Conservation (phyloP, 345 rosid species). For the Lepidium sativum region DNA sequence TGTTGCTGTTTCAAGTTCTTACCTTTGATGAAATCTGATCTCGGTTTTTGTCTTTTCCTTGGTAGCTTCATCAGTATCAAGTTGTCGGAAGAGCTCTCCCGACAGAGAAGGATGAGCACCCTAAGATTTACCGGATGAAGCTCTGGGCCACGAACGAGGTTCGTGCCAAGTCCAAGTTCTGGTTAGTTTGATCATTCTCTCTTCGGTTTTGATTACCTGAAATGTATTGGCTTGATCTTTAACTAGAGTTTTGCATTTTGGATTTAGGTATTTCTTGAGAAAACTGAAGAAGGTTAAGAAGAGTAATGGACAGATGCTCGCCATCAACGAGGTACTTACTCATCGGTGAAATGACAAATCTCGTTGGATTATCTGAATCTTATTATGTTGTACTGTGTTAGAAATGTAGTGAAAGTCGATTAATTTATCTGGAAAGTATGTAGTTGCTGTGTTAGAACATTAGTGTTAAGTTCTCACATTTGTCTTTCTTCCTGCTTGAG, state of each 20-base stretch:
- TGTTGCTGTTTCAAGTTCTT: background rate
- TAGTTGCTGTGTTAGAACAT: background rate
- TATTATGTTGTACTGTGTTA: background rate
- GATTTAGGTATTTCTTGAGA: conserved; percentile 44
- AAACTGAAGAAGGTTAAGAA: conserved; percentile 51
- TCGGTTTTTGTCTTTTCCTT: background rate
- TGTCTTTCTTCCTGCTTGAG: background rate
- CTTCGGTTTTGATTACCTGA: background rate
- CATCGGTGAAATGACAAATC: background rate
- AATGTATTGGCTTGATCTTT: background rate
- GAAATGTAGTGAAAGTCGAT: background rate
- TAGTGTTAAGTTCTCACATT: background rate
- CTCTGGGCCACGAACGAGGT: conserved; percentile 67
- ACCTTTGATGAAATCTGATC: background rate
- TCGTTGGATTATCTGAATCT: background rate
- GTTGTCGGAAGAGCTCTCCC: conserved; percentile 64
- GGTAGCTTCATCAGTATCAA: conserved; percentile 63
- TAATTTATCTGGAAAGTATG: background rate
- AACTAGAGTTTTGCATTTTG: background rate
- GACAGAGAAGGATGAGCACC: conserved; percentile 47
- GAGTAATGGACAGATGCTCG: conserved; percentile 54
- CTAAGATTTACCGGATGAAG: conserved; percentile 64
- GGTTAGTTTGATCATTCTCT: conserved; percentile 26
- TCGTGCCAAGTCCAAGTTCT: conserved; percentile 62
- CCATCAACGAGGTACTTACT: conserved; percentile 42